A percentile compares a stretch with the other conserved stretches of the same genome.
These are phyloP conservation scores for Trichoderma sp. DNA, from an alignment of 2,329 filamentous ascomycete genomes.

Conservation along the genomic window DNA sequence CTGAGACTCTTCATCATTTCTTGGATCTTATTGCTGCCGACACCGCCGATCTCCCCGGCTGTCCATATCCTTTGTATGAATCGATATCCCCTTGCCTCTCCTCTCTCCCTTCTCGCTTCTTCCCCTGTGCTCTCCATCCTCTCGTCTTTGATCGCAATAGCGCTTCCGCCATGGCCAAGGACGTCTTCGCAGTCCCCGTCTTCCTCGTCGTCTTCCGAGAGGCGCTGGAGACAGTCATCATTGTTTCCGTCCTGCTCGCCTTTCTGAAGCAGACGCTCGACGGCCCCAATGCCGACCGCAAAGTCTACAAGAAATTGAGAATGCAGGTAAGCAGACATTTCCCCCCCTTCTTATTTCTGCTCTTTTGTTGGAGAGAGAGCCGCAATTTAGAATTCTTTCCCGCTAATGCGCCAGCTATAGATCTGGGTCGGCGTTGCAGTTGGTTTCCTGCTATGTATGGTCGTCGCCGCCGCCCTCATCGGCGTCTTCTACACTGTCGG, in stretches of 20 bases:
- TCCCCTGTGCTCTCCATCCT: background rate
- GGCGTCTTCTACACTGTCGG: slow-evolving; percentile 68
- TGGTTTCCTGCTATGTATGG: slow-evolving; percentile 62
- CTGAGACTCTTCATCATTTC: background rate
- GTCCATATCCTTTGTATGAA: background rate
- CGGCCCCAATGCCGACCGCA: slow-evolving; percentile 58
- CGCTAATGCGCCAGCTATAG: slow-evolving; percentile 28
- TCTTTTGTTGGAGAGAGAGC: background rate
- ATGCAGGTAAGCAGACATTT: slow-evolving; percentile 50
- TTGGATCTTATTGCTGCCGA: background rate
- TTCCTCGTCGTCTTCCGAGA: slow-evolving; percentile 93
- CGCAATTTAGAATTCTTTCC: background rate
- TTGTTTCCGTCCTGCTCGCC: slow-evolving; percentile 80
- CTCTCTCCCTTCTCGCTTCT: background rate
- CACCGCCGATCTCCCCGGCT: background rate
- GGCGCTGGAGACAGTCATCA: slow-evolving; percentile 76
- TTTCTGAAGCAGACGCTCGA: slow-evolving; percentile 79
- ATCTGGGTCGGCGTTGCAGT: slow-evolving; percentile 62
- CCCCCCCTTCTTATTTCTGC: background rate
- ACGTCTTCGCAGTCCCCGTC: slow-evolving; percentile 74
- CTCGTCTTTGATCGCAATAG: background rate
- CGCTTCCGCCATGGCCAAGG: slow-evolving; percentile 51
- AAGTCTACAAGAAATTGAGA: slow-evolving; percentile 64
- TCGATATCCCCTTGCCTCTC: slow-evolving; percentile 2
- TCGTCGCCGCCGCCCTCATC: slow-evolving; percentile 65